Evolutionary conservation across 805 yeast species (phyloP).

Genomic region (Candida parachauliodes): DNA sequence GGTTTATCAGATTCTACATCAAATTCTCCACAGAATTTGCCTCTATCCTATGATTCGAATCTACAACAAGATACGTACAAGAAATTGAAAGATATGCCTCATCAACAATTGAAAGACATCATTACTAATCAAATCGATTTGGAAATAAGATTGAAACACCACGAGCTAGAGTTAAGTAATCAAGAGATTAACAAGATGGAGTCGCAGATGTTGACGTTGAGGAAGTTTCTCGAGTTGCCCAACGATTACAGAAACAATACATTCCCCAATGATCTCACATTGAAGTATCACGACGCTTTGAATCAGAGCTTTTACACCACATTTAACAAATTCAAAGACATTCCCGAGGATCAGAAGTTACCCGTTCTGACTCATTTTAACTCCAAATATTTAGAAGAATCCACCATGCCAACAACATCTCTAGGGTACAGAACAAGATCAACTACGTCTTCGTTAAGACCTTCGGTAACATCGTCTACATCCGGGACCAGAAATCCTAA

Average conservation of each 20-base stretch:
- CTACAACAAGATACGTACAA: neutral
- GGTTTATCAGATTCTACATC: neutral
- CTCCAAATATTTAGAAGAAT: neutral
- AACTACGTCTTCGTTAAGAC: slow-evolving; percentile 52
- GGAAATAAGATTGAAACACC: slow-evolving; percentile 58
- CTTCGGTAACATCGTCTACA: slow-evolving; percentile 37
- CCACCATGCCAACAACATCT: neutral
- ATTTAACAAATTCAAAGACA: slow-evolving; percentile 14
- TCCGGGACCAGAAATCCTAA: slow-evolving; percentile 14
- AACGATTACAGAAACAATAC: slow-evolving; percentile 37
- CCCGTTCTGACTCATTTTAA: neutral
- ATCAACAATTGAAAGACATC: slow-evolving; percentile 27
- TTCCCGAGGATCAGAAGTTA: slow-evolving; percentile 1
- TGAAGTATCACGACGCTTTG: slow-evolving; percentile 37
- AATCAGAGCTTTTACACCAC: slow-evolving; percentile 31
- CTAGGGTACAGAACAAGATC: slow-evolving; percentile 43
- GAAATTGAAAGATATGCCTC: slow-evolving; percentile 7
- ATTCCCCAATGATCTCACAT: slow-evolving; percentile 40
- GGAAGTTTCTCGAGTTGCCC: slow-evolving; percentile 43
- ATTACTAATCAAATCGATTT: slow-evolving; percentile 50
- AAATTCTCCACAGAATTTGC: neutral
- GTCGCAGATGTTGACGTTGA: slow-evolving; percentile 51
- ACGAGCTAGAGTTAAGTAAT: slow-evolving; percentile 48
- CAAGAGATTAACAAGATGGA: slow-evolving; percentile 56
- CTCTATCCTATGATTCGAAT: neutral